phyloP scores from a whole-genome alignment of 768 basidiomycete species.

The Termitomyces sp. region DNA sequence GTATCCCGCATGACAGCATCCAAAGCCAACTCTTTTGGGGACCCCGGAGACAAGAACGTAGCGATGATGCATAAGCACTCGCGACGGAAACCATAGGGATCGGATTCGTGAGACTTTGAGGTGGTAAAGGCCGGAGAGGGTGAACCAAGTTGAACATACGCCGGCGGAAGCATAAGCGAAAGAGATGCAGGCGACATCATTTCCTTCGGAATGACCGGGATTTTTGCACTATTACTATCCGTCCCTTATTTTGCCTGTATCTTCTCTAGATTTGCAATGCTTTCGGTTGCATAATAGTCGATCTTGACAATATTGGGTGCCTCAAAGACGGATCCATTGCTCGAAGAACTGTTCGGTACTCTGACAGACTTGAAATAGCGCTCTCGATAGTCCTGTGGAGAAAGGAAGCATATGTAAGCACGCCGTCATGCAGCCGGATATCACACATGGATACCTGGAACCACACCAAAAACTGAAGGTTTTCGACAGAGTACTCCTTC shows the following conservation, averaged over 20 bases:
- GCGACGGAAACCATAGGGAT: slow-evolving; percentile 12
- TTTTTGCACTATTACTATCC: background rate
- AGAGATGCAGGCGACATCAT: slow-evolving; percentile 4
- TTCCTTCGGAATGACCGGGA: slow-evolving; percentile 1
- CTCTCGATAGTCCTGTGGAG: slow-evolving; percentile 27
- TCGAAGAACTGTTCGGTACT: slow-evolving; percentile 14
- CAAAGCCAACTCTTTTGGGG: slow-evolving; percentile 23
- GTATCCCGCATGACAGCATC: slow-evolving; percentile 20
- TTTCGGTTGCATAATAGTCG: slow-evolving; percentile 8
- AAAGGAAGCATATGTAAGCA: background rate
- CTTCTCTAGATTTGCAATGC: slow-evolving; percentile 12
- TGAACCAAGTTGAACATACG: slow-evolving; percentile 14
- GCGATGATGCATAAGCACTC: slow-evolving; percentile 24
- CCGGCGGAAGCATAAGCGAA: slow-evolving; percentile 6
- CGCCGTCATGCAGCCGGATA: slow-evolving; percentile 2
- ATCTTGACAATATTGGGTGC: slow-evolving; percentile 3
- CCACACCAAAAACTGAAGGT: slow-evolving; percentile 31
- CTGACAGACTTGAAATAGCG: slow-evolving; percentile 25
- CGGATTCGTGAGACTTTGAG: background rate
- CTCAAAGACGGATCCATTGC: slow-evolving; percentile 17
- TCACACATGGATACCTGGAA: slow-evolving; percentile 20
- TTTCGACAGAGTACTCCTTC: slow-evolving; percentile 25
- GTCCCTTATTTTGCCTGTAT: slow-evolving; percentile 12
- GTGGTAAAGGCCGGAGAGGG: slow-evolving; percentile 1
- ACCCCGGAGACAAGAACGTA: slow-evolving; percentile 25